Evolutionary conservation across 306 rosid genomes (phyloP).

Genomic region (Trifolium fragiferum): DNA sequence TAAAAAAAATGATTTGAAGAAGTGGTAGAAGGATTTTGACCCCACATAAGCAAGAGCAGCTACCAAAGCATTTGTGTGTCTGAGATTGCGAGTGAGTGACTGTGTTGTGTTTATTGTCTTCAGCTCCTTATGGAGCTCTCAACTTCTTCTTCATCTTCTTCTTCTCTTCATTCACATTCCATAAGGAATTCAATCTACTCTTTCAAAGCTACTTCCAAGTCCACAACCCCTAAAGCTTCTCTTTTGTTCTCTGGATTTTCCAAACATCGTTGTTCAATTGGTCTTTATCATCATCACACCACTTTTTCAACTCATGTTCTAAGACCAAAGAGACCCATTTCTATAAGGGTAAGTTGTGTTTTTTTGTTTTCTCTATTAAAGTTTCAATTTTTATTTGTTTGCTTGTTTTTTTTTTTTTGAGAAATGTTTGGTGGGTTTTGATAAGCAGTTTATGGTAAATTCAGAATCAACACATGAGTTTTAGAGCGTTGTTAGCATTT

Average conservation of each 20-base stretch:
- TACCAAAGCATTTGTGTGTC: neutral
- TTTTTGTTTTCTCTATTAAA: slow-evolving; percentile 33
- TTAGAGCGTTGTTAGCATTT: no score
- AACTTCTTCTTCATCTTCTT: slow-evolving; percentile 45
- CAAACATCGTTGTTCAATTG: slow-evolving; percentile 41
- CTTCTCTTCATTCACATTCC: slow-evolving; percentile 48
- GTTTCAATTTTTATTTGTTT: slow-evolving; percentile 24
- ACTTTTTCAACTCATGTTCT: slow-evolving; percentile 38
- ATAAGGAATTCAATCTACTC: slow-evolving; percentile 41
- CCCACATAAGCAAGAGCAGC: neutral
- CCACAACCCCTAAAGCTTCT: slow-evolving; percentile 1
- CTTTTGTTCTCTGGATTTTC: slow-evolving; percentile 44
- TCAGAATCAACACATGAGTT: neutral
- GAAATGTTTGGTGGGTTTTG: slow-evolving; percentile 29
- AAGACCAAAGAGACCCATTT: slow-evolving; percentile 40
- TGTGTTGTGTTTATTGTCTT: neutral
- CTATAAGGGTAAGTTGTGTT: slow-evolving; percentile 59
- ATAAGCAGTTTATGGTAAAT: neutral
- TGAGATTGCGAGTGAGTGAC: slow-evolving; percentile 1
- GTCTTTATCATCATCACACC: slow-evolving; percentile 20
- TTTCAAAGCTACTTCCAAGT: no score
- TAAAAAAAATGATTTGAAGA: slow-evolving; percentile 1
- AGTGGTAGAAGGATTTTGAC: slow-evolving; percentile 16
- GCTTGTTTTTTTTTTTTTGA: neutral
- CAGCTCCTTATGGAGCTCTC: slow-evolving; percentile 71